Percentiles rank a stretch among this genome's conserved stretches.
phyloP scores from a whole-genome alignment of 257 asterid species.

The Henckelia pumila region DNA sequence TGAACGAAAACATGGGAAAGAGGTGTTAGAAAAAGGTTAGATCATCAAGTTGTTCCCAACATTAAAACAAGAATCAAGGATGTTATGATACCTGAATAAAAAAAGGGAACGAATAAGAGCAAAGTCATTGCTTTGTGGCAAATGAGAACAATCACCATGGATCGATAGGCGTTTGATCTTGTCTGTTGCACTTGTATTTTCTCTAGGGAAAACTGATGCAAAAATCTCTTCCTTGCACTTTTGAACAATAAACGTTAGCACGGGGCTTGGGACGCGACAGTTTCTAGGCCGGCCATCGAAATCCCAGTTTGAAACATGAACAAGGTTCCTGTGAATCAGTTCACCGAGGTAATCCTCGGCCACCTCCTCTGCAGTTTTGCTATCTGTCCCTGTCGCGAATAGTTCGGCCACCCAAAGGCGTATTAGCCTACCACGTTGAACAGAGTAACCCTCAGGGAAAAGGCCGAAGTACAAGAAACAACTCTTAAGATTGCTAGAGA shows the following conservation, averaged over 20 bases:
- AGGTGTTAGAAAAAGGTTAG: no score
- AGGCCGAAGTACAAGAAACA: no score
- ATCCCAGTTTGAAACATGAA: constrained; percentile 37
- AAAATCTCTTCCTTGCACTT: constrained; percentile 37
- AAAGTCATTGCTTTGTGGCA: not conserved
- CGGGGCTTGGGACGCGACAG: constrained; percentile 25
- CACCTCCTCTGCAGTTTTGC: constrained; percentile 36
- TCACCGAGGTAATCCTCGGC: constrained; percentile 36
- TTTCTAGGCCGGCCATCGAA: constrained; percentile 29
- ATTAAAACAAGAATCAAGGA: no score
- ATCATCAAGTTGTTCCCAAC: no score
- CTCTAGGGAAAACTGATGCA: constrained; percentile 22
- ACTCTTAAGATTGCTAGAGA: no score
- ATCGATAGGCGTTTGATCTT: constrained; percentile 36
- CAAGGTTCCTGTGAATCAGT: constrained; percentile 35
- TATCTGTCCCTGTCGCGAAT: constrained; percentile 24
- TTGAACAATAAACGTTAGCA: constrained; percentile 26
- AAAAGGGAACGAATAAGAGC: constrained; percentile 31
- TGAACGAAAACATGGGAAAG: no score
- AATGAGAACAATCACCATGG: constrained; percentile 20
- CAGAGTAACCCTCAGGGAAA: no score
- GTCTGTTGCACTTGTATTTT: constrained; percentile 12
- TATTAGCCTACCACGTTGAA: constrained; percentile 38
- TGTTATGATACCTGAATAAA: constrained; percentile 15
- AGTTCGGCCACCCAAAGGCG: constrained; percentile 56